phyloP scores from a whole-genome alignment of 2,329 filamentous ascomycete species.

The Stemphylium vesicarium region DNA sequence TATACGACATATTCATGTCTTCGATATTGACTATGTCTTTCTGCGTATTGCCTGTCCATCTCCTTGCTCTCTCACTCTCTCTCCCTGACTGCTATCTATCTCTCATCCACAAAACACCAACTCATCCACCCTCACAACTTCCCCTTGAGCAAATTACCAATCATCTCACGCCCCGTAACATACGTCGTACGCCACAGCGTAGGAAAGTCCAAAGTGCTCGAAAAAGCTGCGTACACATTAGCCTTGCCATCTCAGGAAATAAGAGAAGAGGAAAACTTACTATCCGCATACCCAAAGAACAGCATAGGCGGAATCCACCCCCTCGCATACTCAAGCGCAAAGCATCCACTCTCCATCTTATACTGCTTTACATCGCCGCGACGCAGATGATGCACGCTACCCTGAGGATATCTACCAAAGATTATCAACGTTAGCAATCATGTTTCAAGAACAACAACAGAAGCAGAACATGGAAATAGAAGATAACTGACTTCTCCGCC shows the following conservation, averaged over 20 bases:
- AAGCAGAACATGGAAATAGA: neutral
- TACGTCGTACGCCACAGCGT: constrained; percentile 80
- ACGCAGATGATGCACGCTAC: constrained; percentile 73
- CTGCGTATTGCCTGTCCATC: no score
- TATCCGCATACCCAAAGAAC: constrained; percentile 86
- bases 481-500: constrained; percentile 55
- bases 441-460: neutral
- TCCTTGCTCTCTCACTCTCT: no score
- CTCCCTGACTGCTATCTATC: no score
- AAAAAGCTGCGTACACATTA: constrained; percentile 56
- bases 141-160: constrained; percentile 64
- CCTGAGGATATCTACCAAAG: constrained; percentile 65
- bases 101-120: neutral
- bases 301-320: constrained; percentile 95
- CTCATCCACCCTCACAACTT: constrained; percentile 19
- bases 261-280: constrained; percentile 26
- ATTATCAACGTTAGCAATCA: neutral
- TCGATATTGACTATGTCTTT: no score
- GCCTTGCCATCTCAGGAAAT: neutral
- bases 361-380: constrained; percentile 82
- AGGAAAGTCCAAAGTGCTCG: constrained; percentile 82
- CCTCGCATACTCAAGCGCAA: constrained; percentile 81
- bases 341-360: constrained; percentile 76
- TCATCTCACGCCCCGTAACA: constrained; percentile 78
- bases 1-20: no score